Percentiles rank a stretch among this genome's conserved stretches.
phyloP scores from a whole-genome alignment of 805 yeast species.

The Sugiyamaella chiloensis region DNA sequence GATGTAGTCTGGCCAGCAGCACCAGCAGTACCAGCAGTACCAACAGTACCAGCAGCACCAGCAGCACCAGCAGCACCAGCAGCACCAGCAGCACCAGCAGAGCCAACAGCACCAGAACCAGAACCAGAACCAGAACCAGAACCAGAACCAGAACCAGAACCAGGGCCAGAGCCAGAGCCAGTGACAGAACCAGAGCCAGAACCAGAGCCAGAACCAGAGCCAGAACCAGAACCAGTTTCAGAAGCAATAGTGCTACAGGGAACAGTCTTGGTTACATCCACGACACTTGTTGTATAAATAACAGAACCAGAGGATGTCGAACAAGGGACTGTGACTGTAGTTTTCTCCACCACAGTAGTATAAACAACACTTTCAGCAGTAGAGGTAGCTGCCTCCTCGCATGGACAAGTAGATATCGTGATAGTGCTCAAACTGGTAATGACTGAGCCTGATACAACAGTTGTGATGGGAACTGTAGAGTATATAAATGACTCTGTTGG shows the following conservation, averaged over 20 bases:
- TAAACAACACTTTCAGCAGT: neutral
- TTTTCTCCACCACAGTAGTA: neutral
- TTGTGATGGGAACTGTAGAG: neutral
- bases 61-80: no score
- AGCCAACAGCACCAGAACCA: no score
- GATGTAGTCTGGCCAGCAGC: no score
- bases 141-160: no score
- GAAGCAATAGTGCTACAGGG: slow-evolving; percentile 1
- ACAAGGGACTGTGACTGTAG: neutral
- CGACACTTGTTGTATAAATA: neutral
- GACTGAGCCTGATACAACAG: neutral
- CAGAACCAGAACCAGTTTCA: slow-evolving; percentile 34
- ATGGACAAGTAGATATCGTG: neutral
- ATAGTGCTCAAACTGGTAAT: neutral
- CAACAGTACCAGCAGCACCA: no score
- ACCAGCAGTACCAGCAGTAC: no score
- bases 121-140: no score
- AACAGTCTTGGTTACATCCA: neutral
- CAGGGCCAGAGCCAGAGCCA: no score
- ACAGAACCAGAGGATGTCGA: neutral
- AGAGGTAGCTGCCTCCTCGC: neutral
- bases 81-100: no score
- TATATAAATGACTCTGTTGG: neutral
- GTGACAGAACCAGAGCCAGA: neutral
- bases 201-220: slow-evolving; percentile 32